Conservation (phyloP, 1,139 yeast genomes). For the Debaryomyces sp. region DNA sequence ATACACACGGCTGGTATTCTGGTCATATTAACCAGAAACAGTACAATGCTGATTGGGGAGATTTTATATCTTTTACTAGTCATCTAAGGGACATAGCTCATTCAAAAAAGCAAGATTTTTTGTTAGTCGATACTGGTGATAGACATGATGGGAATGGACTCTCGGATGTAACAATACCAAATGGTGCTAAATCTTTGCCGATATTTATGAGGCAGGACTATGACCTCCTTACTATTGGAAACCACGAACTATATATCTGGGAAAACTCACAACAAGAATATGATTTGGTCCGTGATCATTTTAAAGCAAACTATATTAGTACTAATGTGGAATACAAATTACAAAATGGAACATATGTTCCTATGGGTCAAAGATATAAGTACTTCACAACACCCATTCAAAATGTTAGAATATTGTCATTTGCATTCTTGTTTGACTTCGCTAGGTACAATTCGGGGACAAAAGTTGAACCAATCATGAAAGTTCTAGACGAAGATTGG, state of each 20-base stretch:
- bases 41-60: slow-evolving; percentile 93
- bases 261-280: slow-evolving; percentile 69
- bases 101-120: slow-evolving; percentile 55
- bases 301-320: slow-evolving; percentile 67
- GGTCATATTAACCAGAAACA: slow-evolving; percentile 80
- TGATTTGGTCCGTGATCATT: slow-evolving; percentile 57
- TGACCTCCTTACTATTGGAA: slow-evolving; percentile 85
- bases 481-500: slow-evolving; percentile 64
- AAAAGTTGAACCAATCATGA: slow-evolving; percentile 63
- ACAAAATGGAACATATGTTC: slow-evolving; percentile 52
- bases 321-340: slow-evolving; percentile 76
- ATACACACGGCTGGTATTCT: slow-evolving; percentile 94
- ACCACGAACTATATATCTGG: slow-evolving; percentile 85
- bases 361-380: slow-evolving; percentile 69
- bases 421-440: slow-evolving; percentile 85
- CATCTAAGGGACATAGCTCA: slow-evolving; percentile 52
- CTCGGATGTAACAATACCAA: slow-evolving; percentile 74
- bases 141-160: slow-evolving; percentile 94
- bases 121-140: slow-evolving; percentile 88
- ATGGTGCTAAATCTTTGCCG: slow-evolving; percentile 64
- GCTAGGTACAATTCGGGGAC: slow-evolving; percentile 60
- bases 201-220: slow-evolving; percentile 69
- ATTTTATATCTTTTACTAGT: slow-evolving; percentile 68
- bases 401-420: slow-evolving; percentile 57
- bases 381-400: slow-evolving; percentile 65